Evolutionary conservation across 2,329 filamentous ascomycete species (phyloP).

Genomic region (Fusarium mundagurra): DNA sequence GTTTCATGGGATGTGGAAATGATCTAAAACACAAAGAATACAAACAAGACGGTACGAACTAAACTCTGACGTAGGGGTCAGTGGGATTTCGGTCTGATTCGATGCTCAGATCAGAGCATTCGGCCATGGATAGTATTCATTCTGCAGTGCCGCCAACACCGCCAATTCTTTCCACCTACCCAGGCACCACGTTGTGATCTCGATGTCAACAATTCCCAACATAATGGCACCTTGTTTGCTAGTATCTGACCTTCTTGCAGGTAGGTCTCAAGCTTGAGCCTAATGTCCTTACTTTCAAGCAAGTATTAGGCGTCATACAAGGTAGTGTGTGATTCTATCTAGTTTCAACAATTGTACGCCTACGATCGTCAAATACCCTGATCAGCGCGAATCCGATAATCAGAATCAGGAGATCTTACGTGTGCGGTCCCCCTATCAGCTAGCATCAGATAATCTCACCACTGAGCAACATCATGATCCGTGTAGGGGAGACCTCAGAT

Average conservation of each 20-base stretch:
- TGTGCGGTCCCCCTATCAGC: slow-evolving; percentile 11
- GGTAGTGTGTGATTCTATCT: not conserved
- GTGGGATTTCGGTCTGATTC: not conserved
- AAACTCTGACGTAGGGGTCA: not conserved
- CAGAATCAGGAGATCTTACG: slow-evolving; percentile 34
- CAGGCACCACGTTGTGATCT: not conserved
- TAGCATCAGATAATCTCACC: not conserved
- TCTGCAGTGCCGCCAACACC: not conserved
- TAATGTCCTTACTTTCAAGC: not conserved
- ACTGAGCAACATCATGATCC: not conserved
- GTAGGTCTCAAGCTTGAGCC: not conserved
- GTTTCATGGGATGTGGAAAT: not conserved
- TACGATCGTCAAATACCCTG: not conserved
- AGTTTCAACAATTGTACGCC: not conserved
- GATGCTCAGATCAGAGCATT: not conserved
- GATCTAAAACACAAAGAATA: not conserved
- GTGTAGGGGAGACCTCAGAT: not conserved
- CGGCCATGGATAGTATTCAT: not conserved
- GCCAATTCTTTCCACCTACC: not conserved
- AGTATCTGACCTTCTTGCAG: too few species aligned
- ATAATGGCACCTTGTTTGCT: not conserved
- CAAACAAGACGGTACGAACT: not conserved
- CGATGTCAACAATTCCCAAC: not conserved
- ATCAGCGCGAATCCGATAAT: not conserved
- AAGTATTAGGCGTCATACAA: not conserved